phyloP scores from a whole-genome alignment of 2,329 filamentous ascomycete genomes.

The Colletotrichum orbiculare region DNA sequence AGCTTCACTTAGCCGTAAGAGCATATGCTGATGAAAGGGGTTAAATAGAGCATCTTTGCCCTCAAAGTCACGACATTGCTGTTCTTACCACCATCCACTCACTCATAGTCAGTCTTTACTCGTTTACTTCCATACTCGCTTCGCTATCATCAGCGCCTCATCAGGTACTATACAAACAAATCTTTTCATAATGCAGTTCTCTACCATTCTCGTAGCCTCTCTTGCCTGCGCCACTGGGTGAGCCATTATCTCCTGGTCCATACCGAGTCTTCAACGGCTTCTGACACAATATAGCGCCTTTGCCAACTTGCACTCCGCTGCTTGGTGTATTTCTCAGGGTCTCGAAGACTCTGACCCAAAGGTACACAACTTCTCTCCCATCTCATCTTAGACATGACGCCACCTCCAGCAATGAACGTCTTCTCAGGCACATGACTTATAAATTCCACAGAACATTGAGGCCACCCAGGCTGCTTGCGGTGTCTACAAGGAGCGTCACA shows the following conservation, averaged over 20 bases:
- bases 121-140: conserved; percentile 12
- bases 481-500: conserved; percentile 20
- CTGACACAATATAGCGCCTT: conserved; percentile 7
- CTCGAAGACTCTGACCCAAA: conserved; percentile 14
- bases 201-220: conserved; percentile 8
- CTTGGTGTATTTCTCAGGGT: conserved; percentile 15
- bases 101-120: background rate
- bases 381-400: background rate
- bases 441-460: background rate
- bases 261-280: background rate
- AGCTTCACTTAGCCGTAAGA: background rate
- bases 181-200: conserved; percentile 13
- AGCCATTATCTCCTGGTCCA: background rate
- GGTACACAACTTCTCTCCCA: background rate
- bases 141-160: background rate
- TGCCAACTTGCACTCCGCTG: conserved; percentile 17
- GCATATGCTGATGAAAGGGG: background rate
- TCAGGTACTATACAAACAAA: background rate
- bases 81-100: conserved; percentile 11
- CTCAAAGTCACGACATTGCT: background rate
- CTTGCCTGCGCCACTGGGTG: conserved; percentile 13
- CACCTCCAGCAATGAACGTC: too few species aligned
- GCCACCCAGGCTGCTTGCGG: conserved; percentile 19
- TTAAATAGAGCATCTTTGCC: background rate
- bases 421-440: background rate